Percentiles rank a stretch among this genome's conserved stretches.
Conservation (phyloP, 192 early-diverging fungal species). For the Pecoramyces ruminantium region DNA sequence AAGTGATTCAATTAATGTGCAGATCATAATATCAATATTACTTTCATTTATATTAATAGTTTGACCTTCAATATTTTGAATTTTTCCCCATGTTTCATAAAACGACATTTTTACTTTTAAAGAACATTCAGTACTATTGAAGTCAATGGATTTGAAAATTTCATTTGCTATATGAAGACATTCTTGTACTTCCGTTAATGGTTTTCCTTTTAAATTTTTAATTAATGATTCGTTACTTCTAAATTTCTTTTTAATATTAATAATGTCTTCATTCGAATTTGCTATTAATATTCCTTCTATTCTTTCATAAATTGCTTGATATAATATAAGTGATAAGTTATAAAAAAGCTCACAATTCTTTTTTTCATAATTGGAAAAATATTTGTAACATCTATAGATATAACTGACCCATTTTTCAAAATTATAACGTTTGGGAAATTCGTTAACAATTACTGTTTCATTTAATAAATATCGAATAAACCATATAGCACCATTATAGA, state of each 20-base stretch:
- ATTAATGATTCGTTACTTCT: neutral
- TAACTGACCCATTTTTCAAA: neutral
- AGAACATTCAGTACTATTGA: neutral
- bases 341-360: neutral
- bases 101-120: neutral
- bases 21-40: neutral
- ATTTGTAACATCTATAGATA: neutral
- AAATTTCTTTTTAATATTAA: neutral
- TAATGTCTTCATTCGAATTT: neutral
- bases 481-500: neutral
- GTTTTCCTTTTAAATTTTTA: neutral
- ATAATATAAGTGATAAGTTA: neutral
- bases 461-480: neutral
- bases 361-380: neutral
- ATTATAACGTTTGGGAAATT: neutral
- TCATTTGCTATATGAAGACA: neutral
- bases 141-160: neutral
- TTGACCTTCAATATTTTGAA: neutral
- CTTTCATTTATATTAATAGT: neutral
- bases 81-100: neutral
- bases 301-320: neutral
- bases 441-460: neutral
- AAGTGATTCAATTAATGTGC: neutral
- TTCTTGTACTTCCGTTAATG: neutral
- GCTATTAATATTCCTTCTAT: neutral